Percentiles rank a stretch among this genome's conserved stretches.
phyloP scores from a whole-genome alignment of 1,139 yeast genomes.

The Sporopachydermia cereana region DNA sequence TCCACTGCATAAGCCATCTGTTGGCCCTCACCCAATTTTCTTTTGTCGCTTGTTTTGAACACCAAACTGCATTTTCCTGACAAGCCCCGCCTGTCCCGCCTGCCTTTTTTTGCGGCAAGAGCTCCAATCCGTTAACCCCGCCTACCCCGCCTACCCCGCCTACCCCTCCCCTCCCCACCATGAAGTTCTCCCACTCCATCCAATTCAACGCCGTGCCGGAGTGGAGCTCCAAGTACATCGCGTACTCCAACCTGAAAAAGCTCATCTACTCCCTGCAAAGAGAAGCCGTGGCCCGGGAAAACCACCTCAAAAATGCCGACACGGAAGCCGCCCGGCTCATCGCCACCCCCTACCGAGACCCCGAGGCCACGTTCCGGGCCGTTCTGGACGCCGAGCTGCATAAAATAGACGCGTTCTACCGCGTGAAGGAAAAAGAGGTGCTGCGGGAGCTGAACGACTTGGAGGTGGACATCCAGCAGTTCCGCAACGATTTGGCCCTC shows the following conservation, averaged over 20 bases:
- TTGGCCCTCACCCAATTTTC: neutral
- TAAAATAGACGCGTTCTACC: slow-evolving; percentile 47
- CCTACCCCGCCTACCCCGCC: no score
- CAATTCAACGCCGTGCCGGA: slow-evolving; percentile 77
- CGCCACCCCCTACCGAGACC: slow-evolving; percentile 27
- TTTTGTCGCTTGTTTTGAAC: no score
- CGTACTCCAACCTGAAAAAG: slow-evolving; percentile 54
- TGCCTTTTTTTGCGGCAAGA: no score
- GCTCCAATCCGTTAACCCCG: no score
- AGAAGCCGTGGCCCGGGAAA: slow-evolving; percentile 19
- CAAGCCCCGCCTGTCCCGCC: no score
- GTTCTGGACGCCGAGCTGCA: slow-evolving; percentile 44
- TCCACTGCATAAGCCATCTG: no score
- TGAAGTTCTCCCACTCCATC: slow-evolving; percentile 67
- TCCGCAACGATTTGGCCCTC: slow-evolving; percentile 17
- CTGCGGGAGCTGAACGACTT: slow-evolving; percentile 35
- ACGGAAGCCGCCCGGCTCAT: slow-evolving; percentile 26
- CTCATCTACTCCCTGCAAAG: slow-evolving; percentile 40
- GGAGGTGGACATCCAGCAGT: slow-evolving; percentile 27
- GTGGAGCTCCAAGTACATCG: slow-evolving; percentile 59
- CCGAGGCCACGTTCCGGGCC: slow-evolving; percentile 36
- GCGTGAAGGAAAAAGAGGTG: slow-evolving; percentile 36
- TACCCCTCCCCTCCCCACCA: slow-evolving; percentile 15
- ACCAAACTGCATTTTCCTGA: no score
- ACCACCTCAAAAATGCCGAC: slow-evolving; percentile 19